Evolutionary conservation across 768 basidiomycete species (phyloP).

Genomic region (Lactifluus volemus): DNA sequence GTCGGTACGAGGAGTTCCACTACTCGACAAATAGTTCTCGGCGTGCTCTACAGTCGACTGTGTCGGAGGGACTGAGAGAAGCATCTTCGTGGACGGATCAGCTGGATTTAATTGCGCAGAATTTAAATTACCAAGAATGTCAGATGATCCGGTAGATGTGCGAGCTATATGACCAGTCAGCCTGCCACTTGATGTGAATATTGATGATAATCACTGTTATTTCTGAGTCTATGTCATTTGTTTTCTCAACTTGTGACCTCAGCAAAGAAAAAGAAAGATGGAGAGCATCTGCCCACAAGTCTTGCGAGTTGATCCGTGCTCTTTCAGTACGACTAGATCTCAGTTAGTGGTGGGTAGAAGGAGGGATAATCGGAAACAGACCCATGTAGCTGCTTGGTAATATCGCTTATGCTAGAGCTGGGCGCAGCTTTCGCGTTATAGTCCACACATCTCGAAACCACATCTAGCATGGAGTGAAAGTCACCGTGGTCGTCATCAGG

Average conservation of each 20-base stretch:
- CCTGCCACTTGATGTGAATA: background rate
- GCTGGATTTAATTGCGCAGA: background rate
- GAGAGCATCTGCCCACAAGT: slow-evolving; percentile 53
- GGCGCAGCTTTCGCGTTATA: slow-evolving; percentile 46
- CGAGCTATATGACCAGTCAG: slow-evolving; percentile 4
- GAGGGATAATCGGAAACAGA: slow-evolving; percentile 27
- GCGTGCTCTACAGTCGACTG: slow-evolving; percentile 43
- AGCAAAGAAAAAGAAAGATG: slow-evolving; percentile 43
- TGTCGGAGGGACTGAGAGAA: slow-evolving; percentile 47
- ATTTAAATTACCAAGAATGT: slow-evolving; percentile 49
- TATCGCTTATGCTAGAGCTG: slow-evolving; percentile 44
- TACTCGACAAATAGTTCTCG: slow-evolving; percentile 40
- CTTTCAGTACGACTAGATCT: slow-evolving; percentile 49
- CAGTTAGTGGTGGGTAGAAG: slow-evolving; percentile 6
- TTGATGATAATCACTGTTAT: slow-evolving; percentile 40
- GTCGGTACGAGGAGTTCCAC: slow-evolving; percentile 35
- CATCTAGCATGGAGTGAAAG: slow-evolving; percentile 43
- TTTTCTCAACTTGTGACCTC: slow-evolving; percentile 39
- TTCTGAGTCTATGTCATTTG: slow-evolving; percentile 54
- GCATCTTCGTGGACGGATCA: slow-evolving; percentile 32
- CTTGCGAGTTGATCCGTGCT: slow-evolving; percentile 58
- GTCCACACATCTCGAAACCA: slow-evolving; percentile 52
- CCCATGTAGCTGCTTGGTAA: slow-evolving; percentile 50
- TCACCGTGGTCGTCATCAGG: slow-evolving; percentile 36
- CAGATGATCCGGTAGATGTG: slow-evolving; percentile 48